Base-by-base conservation (phyloP, 2,329 filamentous ascomycete genomes). In the Cercospora beticola region DNA sequence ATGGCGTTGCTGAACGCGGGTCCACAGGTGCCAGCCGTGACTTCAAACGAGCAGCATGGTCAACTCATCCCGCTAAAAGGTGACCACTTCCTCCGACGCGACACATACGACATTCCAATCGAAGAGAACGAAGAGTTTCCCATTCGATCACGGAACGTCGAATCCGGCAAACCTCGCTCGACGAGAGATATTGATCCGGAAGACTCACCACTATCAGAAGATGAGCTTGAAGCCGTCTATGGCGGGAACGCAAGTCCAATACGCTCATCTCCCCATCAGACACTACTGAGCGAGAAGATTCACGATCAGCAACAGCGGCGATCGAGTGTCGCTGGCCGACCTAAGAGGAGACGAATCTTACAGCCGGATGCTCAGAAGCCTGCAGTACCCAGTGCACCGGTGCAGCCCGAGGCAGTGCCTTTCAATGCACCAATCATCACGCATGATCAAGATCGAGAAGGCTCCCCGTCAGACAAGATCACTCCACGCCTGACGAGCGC, bases 171-270 rank as follows among this genome's bases (percentile, higher is more conserved):
- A 18, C 30, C 56, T 26, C 28, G n/a, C 4, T 59, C 36, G 4
- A 43, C 46, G 10, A 66, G 16, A 31, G 6, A 68, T n/a, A 66
- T 67, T n/a, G 70, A 71, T 26, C 65, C 74, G 52, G 73, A 76
- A 8, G 75, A 77, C 36, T 74, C 76, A 1, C 74, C 74, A 26
- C 66, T 78, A 12, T 78, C 75, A 12, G 75, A 77, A 67, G 74
- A 71, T 23, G 68, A 72, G 23, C 67, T 73, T 36, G 70, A 71
- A 8, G 65, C 70, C 10, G 67, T 72, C 0, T 73, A 71, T 56
- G 68, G 70, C 10, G 43, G 21, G 30, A 60, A 68, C 59, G 71
- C 64, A 28, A 67, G 60, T n/a, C 68, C 70, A 23, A 63, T 62
- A n/a, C 43, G 54, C 2, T 67, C 71, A n/a, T 28, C 66, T 12